phyloP scores from a whole-genome alignment of 179 eudicot genomes.

The Patellifolia procumbens region DNA sequence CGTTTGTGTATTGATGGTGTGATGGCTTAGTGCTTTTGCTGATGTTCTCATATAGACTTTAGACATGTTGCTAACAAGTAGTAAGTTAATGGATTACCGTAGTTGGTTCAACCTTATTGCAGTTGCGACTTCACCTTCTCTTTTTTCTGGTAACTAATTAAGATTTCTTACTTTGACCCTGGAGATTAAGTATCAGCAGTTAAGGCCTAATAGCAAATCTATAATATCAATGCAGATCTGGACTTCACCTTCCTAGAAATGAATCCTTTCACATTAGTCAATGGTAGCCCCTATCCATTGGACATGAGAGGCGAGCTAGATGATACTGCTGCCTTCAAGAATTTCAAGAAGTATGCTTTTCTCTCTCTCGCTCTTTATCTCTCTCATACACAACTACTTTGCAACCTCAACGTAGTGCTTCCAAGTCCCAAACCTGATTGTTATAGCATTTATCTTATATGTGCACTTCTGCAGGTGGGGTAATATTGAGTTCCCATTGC shows the following conservation, averaged over 20 bases:
- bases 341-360: slow-evolving; percentile 66
- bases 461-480: slow-evolving; percentile 65
- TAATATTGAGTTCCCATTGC: slow-evolving; percentile 70
- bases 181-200: not conserved
- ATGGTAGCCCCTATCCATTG: slow-evolving; percentile 81
- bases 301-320: slow-evolving; percentile 97
- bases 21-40: no score
- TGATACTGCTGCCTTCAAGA: slow-evolving; percentile 92
- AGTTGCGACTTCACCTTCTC: not conserved
- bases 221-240: slow-evolving; percentile 47
- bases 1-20: no score
- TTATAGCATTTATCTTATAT: not conserved
- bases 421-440: not conserved
- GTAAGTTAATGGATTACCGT: not conserved
- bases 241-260: slow-evolving; percentile 92
- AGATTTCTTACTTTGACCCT: not conserved
- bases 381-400: not conserved
- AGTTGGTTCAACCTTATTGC: not conserved
- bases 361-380: not conserved
- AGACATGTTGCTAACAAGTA: no score
- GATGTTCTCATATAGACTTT: no score
- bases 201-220: not conserved
- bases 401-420: not conserved
- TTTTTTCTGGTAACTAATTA: not conserved
- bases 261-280: slow-evolving; percentile 84